Percentiles rank a stretch among this genome's conserved stretches.
phyloP scores from a whole-genome alignment of 371 early-diverging fungal species.

The Mortierella sp. region DNA sequence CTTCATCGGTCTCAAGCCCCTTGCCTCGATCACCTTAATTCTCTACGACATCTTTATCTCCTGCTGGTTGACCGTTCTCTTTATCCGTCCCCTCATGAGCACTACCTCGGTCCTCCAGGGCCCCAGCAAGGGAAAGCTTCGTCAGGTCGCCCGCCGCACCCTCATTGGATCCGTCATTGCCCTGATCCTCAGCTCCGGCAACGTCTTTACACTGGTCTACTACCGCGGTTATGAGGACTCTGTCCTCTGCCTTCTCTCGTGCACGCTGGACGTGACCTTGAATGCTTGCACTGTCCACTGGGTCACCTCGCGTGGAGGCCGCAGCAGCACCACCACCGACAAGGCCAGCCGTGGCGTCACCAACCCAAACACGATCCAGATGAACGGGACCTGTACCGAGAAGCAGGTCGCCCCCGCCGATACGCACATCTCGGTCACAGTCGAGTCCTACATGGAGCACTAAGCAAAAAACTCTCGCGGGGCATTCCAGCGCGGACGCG shows the following conservation, averaged over 20 bases:
- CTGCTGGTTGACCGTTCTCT: constrained; percentile 41
- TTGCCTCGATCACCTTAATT: constrained; percentile 61
- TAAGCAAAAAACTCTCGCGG: not conserved
- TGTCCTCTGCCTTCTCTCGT: constrained; percentile 55
- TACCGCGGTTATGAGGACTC: constrained; percentile 53
- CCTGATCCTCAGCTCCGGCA: constrained; percentile 55
- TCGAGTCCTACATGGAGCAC: constrained; percentile 46
- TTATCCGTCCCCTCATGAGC: constrained; percentile 44
- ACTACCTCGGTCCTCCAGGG: constrained; percentile 43
- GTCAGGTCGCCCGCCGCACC: constrained; percentile 63
- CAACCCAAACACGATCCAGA: constrained; percentile 23
- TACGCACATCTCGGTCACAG: constrained; percentile 46
- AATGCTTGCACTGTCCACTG: constrained; percentile 46
- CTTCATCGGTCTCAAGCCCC: constrained; percentile 61
- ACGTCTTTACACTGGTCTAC: constrained; percentile 58
- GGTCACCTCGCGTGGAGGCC: constrained; percentile 45
- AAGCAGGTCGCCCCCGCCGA: constrained; percentile 37
- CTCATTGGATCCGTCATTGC: constrained; percentile 58
- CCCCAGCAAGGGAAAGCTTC: constrained; percentile 53
- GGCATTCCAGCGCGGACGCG: not conserved
- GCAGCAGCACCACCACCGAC: constrained; percentile 13
- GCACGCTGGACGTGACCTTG: constrained; percentile 45
- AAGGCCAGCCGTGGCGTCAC: constrained; percentile 31
- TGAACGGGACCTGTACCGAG: constrained; percentile 23
- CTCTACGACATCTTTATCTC: constrained; percentile 49